Conservation (phyloP, 352 stramenopile species). For the Aphanomyces invadans region DNA sequence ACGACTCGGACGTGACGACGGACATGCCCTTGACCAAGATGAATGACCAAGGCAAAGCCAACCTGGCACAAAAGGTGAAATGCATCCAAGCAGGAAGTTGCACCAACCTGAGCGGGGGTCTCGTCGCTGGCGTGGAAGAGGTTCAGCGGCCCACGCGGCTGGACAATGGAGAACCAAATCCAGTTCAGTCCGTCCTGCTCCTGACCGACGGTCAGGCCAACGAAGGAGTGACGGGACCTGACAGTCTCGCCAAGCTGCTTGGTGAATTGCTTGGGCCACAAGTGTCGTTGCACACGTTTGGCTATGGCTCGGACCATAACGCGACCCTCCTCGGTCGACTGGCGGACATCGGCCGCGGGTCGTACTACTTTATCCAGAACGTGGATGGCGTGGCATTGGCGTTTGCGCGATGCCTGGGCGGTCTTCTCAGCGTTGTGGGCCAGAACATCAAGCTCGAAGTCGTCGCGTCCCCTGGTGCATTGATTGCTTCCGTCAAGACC, state of each 20-base stretch:
- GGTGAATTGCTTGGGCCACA: not conserved
- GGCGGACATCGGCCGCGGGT: slow-evolving; percentile 31
- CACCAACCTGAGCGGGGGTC: slow-evolving; percentile 50
- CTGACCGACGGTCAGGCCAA: slow-evolving; percentile 58
- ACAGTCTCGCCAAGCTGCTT: slow-evolving; percentile 13
- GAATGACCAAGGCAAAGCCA: slow-evolving; percentile 30
- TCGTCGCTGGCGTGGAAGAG: slow-evolving; percentile 31
- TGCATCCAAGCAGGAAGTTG: slow-evolving; percentile 29
- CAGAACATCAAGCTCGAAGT: slow-evolving; percentile 43
- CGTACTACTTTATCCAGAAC: slow-evolving; percentile 36
- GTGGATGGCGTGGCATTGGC: slow-evolving; percentile 26
- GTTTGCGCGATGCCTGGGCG: slow-evolving; percentile 59
- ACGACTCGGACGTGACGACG: slow-evolving; percentile 36
- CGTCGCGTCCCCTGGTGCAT: slow-evolving; percentile 26
- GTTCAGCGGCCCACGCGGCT: not conserved
- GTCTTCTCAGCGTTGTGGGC: slow-evolving; percentile 45
- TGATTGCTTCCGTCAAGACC: slow-evolving; percentile 9
- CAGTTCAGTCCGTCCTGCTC: slow-evolving; percentile 42
- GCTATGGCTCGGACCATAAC: slow-evolving; percentile 48
- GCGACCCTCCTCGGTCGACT: slow-evolving; percentile 33
- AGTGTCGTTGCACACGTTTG: slow-evolving; percentile 41
- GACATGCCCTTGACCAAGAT: slow-evolving; percentile 35
- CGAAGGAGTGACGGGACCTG: slow-evolving; percentile 27
- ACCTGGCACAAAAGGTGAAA: slow-evolving; percentile 30
- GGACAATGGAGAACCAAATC: slow-evolving; percentile 27